A percentile compares a stretch with the other conserved stretches of the same genome.
Evolutionary conservation across 2,329 filamentous ascomycete species (phyloP).

Genomic region (Bipolaris victoriae): DNA sequence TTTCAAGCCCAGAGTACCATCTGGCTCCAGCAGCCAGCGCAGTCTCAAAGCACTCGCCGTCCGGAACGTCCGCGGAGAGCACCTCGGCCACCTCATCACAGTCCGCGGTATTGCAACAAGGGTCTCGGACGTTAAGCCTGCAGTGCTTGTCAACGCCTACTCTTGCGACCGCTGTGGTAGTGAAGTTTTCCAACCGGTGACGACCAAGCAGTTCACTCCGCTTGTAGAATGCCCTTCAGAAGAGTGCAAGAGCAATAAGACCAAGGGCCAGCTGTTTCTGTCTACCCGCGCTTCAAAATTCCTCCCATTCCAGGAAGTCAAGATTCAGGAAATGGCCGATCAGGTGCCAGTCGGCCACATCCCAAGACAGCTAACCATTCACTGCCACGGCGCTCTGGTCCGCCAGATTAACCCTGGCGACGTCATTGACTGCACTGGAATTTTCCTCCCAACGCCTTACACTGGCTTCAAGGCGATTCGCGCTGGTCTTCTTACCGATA

Average conservation of each 20-base stretch:
- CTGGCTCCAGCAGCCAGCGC: constrained; percentile 67
- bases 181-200: constrained; percentile 96
- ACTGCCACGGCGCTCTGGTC: constrained; percentile 86
- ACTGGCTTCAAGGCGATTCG: constrained; percentile 99
- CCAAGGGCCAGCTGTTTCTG: constrained; percentile 90
- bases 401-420: constrained; percentile 91
- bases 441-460: constrained; percentile 96
- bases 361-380: constrained; percentile 84
- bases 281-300: constrained; percentile 98
- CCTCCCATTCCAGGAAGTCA: constrained; percentile 95
- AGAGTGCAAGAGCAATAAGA: constrained; percentile 89
- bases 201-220: constrained; percentile 87
- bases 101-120: constrained; percentile 92
- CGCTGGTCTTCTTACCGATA: constrained; percentile 94
- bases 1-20: constrained; percentile 87
- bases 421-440: constrained; percentile 89
- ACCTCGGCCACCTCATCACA: constrained; percentile 91
- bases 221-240: constrained; percentile 84
- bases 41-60: constrained; percentile 77
- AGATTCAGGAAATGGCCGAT: constrained; percentile 99
- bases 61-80: constrained; percentile 87
- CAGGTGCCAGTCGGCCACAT: constrained; percentile 98
- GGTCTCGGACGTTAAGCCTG: constrained; percentile 96
- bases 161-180: constrained; percentile 95
- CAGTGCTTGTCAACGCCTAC: constrained; percentile 97